Conservation (phyloP, 176 grass and related monocot species). For the Bonia amplexicaulis region DNA sequence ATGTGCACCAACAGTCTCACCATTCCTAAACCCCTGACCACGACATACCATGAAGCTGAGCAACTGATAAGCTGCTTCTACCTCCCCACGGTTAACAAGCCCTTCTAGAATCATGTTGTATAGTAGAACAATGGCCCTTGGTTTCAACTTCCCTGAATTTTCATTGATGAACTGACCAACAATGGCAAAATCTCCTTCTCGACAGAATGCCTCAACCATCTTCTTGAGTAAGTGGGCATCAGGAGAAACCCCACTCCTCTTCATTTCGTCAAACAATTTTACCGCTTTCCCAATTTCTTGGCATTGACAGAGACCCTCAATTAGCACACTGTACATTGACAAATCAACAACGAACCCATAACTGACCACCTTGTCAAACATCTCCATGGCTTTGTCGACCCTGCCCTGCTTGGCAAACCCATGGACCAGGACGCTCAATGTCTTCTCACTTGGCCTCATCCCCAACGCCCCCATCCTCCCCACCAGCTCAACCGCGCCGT, state of each 20-base stretch:
- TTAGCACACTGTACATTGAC: conserved; percentile 56
- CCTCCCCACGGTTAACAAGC: conserved; percentile 51
- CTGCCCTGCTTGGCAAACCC: conserved; percentile 63
- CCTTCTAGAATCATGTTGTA: conserved; percentile 67
- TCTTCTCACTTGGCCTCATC: conserved; percentile 56
- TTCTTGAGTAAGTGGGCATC: conserved; percentile 58
- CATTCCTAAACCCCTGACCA: conserved; percentile 12
- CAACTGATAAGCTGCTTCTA: conserved; percentile 53
- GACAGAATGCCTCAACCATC: conserved; percentile 41
- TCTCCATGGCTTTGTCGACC: conserved; percentile 49
- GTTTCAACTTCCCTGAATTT: conserved; percentile 38
- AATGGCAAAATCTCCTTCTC: conserved; percentile 32
- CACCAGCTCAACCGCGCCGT: conserved; percentile 45
- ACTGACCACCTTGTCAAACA: conserved; percentile 64
- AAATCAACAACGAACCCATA: conserved; percentile 58
- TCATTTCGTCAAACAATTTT: conserved; percentile 63
- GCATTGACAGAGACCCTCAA: conserved; percentile 53
- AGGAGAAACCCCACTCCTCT: conserved; percentile 39
- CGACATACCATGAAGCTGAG: conserved; percentile 37
- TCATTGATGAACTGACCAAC: conserved; percentile 43
- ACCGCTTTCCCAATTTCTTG: conserved; percentile 39
- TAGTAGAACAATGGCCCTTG: conserved; percentile 19
- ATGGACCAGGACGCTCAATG: conserved; percentile 50
- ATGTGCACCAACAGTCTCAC: conserved; percentile 3
- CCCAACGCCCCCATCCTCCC: conserved; percentile 52